Evolutionary conservation across 2,329 filamentous ascomycete genomes (phyloP).

Genomic region (Exophiala phaeomuriformis): DNA sequence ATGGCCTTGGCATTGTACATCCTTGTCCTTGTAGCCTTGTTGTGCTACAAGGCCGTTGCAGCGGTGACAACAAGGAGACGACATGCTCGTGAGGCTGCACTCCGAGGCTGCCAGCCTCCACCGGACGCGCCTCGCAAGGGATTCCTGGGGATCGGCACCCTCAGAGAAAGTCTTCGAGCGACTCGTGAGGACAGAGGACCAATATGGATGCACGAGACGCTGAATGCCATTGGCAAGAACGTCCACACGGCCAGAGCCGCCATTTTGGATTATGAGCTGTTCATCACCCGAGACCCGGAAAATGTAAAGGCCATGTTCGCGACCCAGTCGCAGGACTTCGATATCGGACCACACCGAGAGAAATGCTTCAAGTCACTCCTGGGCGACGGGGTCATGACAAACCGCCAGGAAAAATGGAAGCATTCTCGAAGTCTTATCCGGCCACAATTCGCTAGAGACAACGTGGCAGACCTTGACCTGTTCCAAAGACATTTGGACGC

Average conservation of each 20-base stretch:
- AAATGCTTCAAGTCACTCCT: slow-evolving; percentile 44
- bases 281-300: slow-evolving; percentile 51
- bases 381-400: slow-evolving; percentile 49
- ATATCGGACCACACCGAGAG: slow-evolving; percentile 68
- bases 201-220: slow-evolving; percentile 31
- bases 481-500: slow-evolving; percentile 61
- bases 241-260: slow-evolving; percentile 34
- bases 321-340: slow-evolving; percentile 73
- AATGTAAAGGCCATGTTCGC: slow-evolving; percentile 57
- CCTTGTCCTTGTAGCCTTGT: slow-evolving; percentile 10
- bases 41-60: slow-evolving; percentile 27
- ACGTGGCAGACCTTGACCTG: slow-evolving; percentile 72
- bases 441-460: slow-evolving; percentile 77
- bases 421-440: slow-evolving; percentile 68
- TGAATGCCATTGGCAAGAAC: slow-evolving; percentile 29
- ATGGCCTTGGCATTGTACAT: not conserved
- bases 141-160: slow-evolving; percentile 30
- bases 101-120: slow-evolving; percentile 30
- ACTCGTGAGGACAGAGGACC: slow-evolving; percentile 33
- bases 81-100: slow-evolving; percentile 28
- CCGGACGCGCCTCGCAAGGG: slow-evolving; percentile 31
- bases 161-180: slow-evolving; percentile 32
- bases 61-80: slow-evolving; percentile 27
- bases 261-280: slow-evolving; percentile 35
- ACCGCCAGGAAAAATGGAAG: slow-evolving; percentile 70